phyloP scores from a whole-genome alignment of 768 basidiomycete species.

The Suillus subalutaceus region DNA sequence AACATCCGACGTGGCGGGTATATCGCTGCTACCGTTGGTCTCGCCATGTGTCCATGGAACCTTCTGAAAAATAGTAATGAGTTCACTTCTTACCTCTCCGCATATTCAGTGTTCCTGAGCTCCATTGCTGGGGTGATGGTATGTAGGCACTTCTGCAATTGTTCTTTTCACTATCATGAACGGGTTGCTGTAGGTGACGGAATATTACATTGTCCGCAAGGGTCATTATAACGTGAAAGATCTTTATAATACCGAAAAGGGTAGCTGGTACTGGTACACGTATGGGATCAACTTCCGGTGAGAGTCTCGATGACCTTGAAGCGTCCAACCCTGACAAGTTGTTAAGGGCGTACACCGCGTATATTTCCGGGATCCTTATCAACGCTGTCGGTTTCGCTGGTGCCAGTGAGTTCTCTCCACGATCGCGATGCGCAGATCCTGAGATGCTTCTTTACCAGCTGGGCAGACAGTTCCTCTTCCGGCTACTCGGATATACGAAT shows the following conservation, averaged over 20 bases:
- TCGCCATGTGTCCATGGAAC: slow-evolving; percentile 81
- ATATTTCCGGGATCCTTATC: slow-evolving; percentile 77
- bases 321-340: slow-evolving; percentile 8
- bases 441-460: slow-evolving; percentile 34
- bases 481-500: slow-evolving; percentile 70
- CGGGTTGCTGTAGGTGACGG: slow-evolving; percentile 54
- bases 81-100: slow-evolving; percentile 82
- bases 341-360: slow-evolving; percentile 62
- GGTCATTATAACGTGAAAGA: slow-evolving; percentile 73
- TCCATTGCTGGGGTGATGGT: slow-evolving; percentile 85
- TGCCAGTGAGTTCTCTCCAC: slow-evolving; percentile 49
- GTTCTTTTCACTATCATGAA: neutral
- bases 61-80: slow-evolving; percentile 70
- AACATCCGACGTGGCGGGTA: slow-evolving; percentile 88
- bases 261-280: slow-evolving; percentile 79
- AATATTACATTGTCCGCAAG: slow-evolving; percentile 75
- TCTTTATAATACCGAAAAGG: slow-evolving; percentile 58
- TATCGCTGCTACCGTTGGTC: slow-evolving; percentile 75
- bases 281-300: slow-evolving; percentile 75
- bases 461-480: slow-evolving; percentile 64
- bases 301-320: slow-evolving; percentile 18
- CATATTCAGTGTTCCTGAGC: slow-evolving; percentile 80
- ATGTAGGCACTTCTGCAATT: slow-evolving; percentile 13
- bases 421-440: neutral
- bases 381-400: slow-evolving; percentile 85